Conservation (phyloP, 2,329 filamentous ascomycete species). For the Ceratocystis cubensis region DNA sequence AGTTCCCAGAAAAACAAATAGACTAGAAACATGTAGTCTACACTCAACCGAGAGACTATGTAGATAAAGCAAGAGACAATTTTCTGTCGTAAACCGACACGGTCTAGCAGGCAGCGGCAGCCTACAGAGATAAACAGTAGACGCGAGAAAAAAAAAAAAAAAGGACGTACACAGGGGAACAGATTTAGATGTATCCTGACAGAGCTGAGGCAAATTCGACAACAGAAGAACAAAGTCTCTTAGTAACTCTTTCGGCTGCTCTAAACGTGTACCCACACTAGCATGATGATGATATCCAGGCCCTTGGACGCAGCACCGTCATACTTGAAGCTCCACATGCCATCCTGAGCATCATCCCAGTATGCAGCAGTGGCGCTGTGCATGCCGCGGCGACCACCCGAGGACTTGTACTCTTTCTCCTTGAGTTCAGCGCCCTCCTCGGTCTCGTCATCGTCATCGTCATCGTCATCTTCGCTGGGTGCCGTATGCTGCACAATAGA, state of each 20-base stretch:
- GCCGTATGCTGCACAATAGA: constrained; percentile 93
- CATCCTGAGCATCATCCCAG: constrained; percentile 84
- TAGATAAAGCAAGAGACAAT: neutral
- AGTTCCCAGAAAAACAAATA: neutral
- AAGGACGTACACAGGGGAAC: neutral
- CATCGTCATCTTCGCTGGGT: constrained; percentile 38
- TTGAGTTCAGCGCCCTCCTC: constrained; percentile 41
- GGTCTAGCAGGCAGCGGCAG: neutral
- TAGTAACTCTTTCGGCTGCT: constrained; percentile 14
- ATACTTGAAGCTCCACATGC: constrained; percentile 83
- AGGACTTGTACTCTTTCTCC: constrained; percentile 52
- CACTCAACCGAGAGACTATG: neutral
- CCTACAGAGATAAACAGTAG: neutral
- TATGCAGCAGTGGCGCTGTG: constrained; percentile 74
- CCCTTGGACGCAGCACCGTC: constrained; percentile 55
- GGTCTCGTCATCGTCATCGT: constrained; percentile 42
- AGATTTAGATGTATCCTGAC: neutral
- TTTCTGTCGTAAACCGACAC: neutral
- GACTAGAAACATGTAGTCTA: neutral
- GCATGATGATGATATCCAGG: constrained; percentile 56
- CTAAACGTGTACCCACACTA: constrained; percentile 66
- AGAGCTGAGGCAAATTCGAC: neutral
- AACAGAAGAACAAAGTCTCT: constrained; percentile 8
- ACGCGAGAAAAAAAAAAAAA: neutral
- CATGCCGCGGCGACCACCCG: constrained; percentile 78